Evolutionary conservation across 148 eudicot species (phyloP), one percentile per base, ranked within the genome.

Genomic region (Cornus florida): DNA sequence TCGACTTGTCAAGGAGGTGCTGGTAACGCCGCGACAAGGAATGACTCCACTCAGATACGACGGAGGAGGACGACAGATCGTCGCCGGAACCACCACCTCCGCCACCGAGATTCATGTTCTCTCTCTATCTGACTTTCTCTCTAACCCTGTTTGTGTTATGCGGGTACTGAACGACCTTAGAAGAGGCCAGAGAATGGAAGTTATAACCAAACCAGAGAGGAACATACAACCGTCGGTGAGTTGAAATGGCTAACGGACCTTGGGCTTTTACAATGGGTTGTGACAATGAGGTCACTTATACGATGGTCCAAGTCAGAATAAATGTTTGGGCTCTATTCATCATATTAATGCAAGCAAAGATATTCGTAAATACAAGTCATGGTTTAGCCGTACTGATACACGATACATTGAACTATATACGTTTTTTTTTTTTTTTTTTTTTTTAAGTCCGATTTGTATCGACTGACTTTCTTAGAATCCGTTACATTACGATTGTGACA

Each of bases 1-100:
- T 89, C 14, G 88, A 83, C 70, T 85, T 84, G 83, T 89, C 91
- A 3, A 89, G 88, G 17, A 89, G 73, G 74, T 85, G 81, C 64
- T 87, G 91, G 87, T 87, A 89, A 7, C 91, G 83, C 14, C 75
- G 83, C 33, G 84, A 86, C 11, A 71, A 5, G 35, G 79, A 33
- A 84, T 83, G 75, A 11, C 39, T 75, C 75, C 76, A 78, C 13
- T 71, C 74, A 5, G 79, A 74, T 5, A 84, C 35, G 50, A 84
- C 76, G 78, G 87, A 62, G 78, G 87, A 62, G 32, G 86, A 50
- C 43, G 71, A 28, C 14, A 46, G 13, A 39, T 57, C 83, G 24
- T 59, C 79, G 77, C 72, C 78, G 80, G 67, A 69, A 31, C 35
- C 78, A 67, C 74, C 81, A 33, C 75, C 82, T 75, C 80, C 79